phyloP scores from a whole-genome alignment of 352 stramenopile genomes.

The Phytopythium cucurbitacearum region DNA sequence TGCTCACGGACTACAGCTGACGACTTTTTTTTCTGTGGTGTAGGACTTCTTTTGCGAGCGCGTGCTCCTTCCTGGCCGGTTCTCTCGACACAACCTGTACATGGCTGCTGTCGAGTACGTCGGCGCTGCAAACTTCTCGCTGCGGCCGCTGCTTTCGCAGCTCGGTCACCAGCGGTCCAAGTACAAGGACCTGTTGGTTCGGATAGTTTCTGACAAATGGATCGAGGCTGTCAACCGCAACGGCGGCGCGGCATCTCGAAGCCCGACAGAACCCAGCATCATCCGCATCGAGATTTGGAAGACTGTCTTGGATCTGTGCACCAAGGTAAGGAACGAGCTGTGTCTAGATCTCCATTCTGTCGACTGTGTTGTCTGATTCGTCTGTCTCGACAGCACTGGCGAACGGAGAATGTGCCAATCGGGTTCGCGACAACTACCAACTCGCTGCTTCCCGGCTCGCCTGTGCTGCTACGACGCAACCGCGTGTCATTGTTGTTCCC shows the following conservation, averaged over 20 bases:
- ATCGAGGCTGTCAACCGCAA: constrained; percentile 14
- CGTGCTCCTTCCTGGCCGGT: constrained; percentile 55
- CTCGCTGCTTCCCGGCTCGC: constrained; percentile 43
- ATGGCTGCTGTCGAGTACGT: constrained; percentile 53
- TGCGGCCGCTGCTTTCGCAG: constrained; percentile 29
- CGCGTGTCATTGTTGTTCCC: constrained; percentile 63
- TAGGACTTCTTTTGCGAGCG: constrained; percentile 57
- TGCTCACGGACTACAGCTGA: not conserved
- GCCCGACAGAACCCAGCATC: constrained; percentile 17
- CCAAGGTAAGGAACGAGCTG: constrained; percentile 19
- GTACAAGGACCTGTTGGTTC: constrained; percentile 60
- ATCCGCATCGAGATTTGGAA: constrained; percentile 60
- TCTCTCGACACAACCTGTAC: constrained; percentile 60
- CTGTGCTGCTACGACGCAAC: constrained; percentile 65
- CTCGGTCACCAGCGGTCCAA: constrained; percentile 39
- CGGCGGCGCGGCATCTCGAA: constrained; percentile 11
- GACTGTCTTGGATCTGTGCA: constrained; percentile 58
- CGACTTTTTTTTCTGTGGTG: not conserved
- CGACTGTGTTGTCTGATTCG: not conserved
- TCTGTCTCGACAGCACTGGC: constrained; percentile 32
- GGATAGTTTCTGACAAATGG: constrained; percentile 44
- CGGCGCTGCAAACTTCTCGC: constrained; percentile 18
- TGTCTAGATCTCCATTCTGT: not conserved
- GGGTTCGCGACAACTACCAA: constrained; percentile 50
- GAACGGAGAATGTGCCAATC: constrained; percentile 60